These are phyloP conservation scores for Phlebopus sp. DNA, from an alignment of 1,284 basidiomycete genomes.

Conservation along the genomic window DNA sequence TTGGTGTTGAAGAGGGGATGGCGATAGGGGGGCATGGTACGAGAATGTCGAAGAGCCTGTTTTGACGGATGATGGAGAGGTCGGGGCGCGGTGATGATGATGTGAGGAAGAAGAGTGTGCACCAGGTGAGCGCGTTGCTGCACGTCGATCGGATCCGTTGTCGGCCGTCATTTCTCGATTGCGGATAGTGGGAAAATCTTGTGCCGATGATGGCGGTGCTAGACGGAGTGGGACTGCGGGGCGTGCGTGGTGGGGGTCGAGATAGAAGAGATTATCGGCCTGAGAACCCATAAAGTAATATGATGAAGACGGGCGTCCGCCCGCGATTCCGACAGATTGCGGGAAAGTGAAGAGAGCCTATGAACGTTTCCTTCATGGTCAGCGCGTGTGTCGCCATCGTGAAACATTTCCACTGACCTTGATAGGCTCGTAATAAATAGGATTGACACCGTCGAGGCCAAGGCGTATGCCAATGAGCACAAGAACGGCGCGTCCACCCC, in stretches of 20 bases:
- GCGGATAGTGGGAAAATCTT: constrained; percentile 20
- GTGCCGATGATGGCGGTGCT: constrained; percentile 38
- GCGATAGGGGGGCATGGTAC: constrained; percentile 52
- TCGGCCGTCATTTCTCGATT: constrained; percentile 31
- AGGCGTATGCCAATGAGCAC: constrained; percentile 85
- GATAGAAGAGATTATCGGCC: constrained; percentile 88
- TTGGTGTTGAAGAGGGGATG: constrained; percentile 60
- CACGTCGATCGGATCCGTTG: constrained; percentile 23
- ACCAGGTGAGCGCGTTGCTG: constrained; percentile 23
- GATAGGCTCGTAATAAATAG: constrained; percentile 91
- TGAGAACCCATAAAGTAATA: constrained; percentile 98
- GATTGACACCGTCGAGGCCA: constrained; percentile 91
- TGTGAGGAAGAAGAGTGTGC: constrained; percentile 17
- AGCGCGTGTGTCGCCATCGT: background rate
- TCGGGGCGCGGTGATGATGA: constrained; percentile 38
- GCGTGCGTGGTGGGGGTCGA: constrained; percentile 92
- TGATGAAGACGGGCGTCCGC: constrained; percentile 91
- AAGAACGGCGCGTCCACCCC: constrained; percentile 86
- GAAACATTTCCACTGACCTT: constrained; percentile 57
- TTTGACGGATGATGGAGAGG: constrained; percentile 53
- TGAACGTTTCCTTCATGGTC: background rate
- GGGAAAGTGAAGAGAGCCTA: constrained; percentile 90
- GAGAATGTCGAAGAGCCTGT: constrained; percentile 58
- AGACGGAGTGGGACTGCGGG: constrained; percentile 75
- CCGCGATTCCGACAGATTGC: constrained; percentile 94